Evolutionary conservation across 139 green algal genomes (phyloP).

Genomic region (Coelastrella sp.): DNA sequence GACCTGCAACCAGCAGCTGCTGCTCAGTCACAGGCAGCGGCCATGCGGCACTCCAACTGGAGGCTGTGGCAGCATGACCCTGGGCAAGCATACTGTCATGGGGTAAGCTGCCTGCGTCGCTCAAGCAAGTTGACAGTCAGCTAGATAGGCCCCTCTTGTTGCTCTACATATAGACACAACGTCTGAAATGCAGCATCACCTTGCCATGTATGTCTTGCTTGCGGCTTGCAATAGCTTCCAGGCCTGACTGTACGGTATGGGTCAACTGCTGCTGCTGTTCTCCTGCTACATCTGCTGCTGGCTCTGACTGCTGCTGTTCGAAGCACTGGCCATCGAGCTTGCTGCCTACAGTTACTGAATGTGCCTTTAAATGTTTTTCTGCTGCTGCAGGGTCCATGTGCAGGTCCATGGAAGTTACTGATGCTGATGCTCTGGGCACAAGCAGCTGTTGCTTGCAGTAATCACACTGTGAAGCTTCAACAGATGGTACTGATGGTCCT

Average conservation of each 20-base stretch:
- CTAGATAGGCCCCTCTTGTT: background rate
- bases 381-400: background rate
- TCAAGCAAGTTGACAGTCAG: background rate
- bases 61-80: background rate
- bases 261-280: conserved; percentile 39
- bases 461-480: background rate
- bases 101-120: background rate
- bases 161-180: background rate
- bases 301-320: background rate
- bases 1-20: no score
- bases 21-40: background rate
- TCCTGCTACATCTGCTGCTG: conserved; percentile 20
- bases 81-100: background rate
- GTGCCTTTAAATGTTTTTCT: background rate
- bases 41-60: background rate
- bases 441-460: conserved; percentile 8
- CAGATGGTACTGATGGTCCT: background rate
- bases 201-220: conserved; percentile 50
- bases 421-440: background rate
- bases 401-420: conserved; percentile 3
- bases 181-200: background rate
- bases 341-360: background rate
- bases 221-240: conserved; percentile 37
- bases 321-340: background rate
- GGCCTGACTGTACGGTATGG: conserved; percentile 29